Evolutionary conservation across 2,329 filamentous ascomycete species (phyloP).

Genomic region (Calonectria pauciramosa): DNA sequence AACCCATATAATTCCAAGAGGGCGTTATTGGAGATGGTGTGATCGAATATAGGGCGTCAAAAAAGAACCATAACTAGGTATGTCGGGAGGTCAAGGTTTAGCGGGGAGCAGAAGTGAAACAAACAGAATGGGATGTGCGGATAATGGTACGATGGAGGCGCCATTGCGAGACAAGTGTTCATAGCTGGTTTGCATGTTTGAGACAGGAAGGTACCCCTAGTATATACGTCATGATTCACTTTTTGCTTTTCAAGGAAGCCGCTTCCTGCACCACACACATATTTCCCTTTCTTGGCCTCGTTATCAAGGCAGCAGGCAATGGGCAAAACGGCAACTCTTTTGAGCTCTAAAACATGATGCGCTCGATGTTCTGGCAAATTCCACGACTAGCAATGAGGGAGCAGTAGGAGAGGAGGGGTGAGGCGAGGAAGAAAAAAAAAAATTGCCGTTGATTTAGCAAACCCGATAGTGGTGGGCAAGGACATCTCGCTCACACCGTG

Average conservation of each 20-base stretch:
- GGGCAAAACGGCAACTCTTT: not conserved
- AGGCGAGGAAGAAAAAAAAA: not conserved
- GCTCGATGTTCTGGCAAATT: not conserved
- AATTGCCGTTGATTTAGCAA: not conserved
- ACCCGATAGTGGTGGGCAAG: not conserved
- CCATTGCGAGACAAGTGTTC: not conserved
- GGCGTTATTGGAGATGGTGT: slow-evolving; percentile 9
- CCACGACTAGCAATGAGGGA: not conserved
- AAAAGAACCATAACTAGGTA: not conserved
- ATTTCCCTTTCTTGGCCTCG: not conserved
- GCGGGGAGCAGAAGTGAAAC: not conserved
- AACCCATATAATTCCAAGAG: not conserved
- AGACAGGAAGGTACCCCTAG: not conserved
- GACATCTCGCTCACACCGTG: not conserved
- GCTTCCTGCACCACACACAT: not conserved
- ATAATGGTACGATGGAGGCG: not conserved
- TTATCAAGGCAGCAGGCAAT: not conserved
- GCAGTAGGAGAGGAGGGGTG: not conserved
- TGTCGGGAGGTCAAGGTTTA: not conserved
- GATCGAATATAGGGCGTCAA: not conserved
- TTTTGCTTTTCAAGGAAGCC: not conserved
- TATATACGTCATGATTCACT: not conserved
- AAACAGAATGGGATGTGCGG: not conserved
- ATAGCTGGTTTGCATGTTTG: not conserved
- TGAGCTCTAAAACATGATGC: not conserved